phyloP scores from a whole-genome alignment of 2,329 filamentous ascomycete genomes.

The Didymella glomerata region DNA sequence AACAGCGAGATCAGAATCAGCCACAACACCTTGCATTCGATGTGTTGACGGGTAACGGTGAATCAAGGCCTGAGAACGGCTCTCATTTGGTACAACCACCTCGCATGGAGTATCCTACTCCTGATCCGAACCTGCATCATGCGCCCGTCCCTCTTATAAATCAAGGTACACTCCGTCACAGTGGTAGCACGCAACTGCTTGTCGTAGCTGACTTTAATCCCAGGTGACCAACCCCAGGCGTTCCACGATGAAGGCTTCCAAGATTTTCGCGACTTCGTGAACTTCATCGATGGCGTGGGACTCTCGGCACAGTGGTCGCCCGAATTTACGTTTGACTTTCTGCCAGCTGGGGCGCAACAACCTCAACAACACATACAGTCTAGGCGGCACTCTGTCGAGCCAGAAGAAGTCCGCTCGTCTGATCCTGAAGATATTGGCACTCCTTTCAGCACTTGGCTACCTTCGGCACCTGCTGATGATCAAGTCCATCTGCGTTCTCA shows the following conservation, averaged over 20 bases:
- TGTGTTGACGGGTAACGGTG: constrained; percentile 1
- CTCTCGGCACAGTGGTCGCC: constrained; percentile 44
- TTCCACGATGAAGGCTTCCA: constrained; percentile 40
- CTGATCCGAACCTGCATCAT: constrained; percentile 22
- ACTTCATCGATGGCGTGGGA: constrained; percentile 46
- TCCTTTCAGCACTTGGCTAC: constrained; percentile 44
- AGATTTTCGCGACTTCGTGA: constrained; percentile 45
- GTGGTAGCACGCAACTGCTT: background rate
- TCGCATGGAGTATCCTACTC: constrained; percentile 26
- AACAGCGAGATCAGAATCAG: background rate
- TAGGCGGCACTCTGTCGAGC: constrained; percentile 31
- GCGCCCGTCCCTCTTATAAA: constrained; percentile 27
- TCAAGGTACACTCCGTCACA: constrained; percentile 17
- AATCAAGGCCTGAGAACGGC: background rate
- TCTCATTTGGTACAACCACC: constrained; percentile 8
- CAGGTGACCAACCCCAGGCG: constrained; percentile 13
- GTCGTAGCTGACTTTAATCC: background rate
- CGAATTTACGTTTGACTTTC: constrained; percentile 43
- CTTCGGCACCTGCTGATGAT: constrained; percentile 41
- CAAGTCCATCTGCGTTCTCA: constrained; percentile 36
- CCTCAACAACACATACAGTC: constrained; percentile 25
- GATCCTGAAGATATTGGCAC: constrained; percentile 41
- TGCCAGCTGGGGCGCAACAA: constrained; percentile 29
- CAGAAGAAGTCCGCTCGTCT: constrained; percentile 26
- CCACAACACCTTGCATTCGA: background rate